Evolutionary conservation across 1,139 yeast species (phyloP), one percentile per base, ranked within the genome.

Genomic region (Taiozyma sp.): DNA sequence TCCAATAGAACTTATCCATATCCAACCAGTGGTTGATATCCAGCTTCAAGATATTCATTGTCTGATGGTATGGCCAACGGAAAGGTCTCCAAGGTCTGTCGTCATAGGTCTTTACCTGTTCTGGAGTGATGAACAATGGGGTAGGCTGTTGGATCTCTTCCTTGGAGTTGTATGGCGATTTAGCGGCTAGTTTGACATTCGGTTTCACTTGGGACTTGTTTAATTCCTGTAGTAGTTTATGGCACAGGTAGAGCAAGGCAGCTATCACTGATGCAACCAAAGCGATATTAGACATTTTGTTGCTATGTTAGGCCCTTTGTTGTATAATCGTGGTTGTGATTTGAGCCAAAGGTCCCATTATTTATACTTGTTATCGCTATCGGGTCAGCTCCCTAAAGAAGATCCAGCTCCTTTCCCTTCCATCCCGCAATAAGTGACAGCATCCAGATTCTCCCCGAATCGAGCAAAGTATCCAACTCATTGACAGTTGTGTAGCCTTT

Each of bases 41-140:
- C 38, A 85, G 73, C 63, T 81, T 81, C 70, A 76, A 84, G 48
- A 84, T 83, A 14, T 87, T 79, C 92, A 85, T 85, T 2, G 91
- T 85, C 67, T 85, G 92, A 64, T 84, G 90, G 63, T 84, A 84
- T 24, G 91, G 91, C 85, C 87, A 83, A 62, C 91, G 72, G 68
- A 85, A 85, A 4, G 91, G 90, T 66, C 92, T 74, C 91, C 92
- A 85, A 14, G 91, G 90, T 65, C 91, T 74, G 60, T 83, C 91
- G 57, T 84, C 88, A 62, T 83, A 83, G 27, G 74, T 76, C 55
- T 72, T 69, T 14, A 84, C 87, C 59, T 82, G 81, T 42, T 84
- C 89, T 1, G 88, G 87, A 0, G 87, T 83, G 46, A 85, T 76
- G 69, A 72, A 71, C 44, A 84, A 69, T 2, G 90, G 88, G 0